Base-by-base conservation (phyloP, 495 filamentous ascomycete species). In the Neurospora tetrasperma region DNA sequence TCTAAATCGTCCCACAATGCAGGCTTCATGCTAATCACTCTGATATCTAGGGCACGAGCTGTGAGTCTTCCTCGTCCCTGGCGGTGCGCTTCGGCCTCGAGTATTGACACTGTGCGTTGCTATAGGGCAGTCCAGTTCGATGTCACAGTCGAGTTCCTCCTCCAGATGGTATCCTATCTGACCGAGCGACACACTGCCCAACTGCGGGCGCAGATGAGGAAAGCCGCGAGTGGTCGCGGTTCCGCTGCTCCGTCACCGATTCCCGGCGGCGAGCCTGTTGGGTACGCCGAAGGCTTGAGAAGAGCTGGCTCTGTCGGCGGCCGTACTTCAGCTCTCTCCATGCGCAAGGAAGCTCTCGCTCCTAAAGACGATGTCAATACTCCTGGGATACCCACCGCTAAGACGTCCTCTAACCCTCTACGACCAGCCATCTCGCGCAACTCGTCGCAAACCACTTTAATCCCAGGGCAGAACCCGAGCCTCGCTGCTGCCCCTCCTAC, bases 121-220 rank as follows among this genome's bases (percentile, higher is more conserved):
- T 27, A 9, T 54, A 87, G 87, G 73, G 85, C 85, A 18, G 74
- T 76, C 59, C 74, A 81, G 27, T 86, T 88, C 76, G 79, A 85
- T 54, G 96, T 98, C 44, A 90, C 92, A 14, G 87, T 94, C 38
- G 87, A 94, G 35, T 99, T 98, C 79, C 84, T 99, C 9, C 89
- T 97, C 6, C 94, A 98, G 79, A 93, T 98, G 80, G 93, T 93
- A 74, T 93, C 93, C 82, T 98, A 94, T 91, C 89, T 98, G 3
- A 97, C 96, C 77, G 94, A 99, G 82, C 89, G 92, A 59, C 93
- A 98, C 81, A 85, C 96, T 8, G 91, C 91, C 0, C 92, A 97
- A 79, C 92, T 97, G 43, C 89, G 92, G 75, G 93, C 93, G 8
- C 94, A 98, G 83, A 94, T 99, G 88, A 70, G 90, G 69, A 95